Base-by-base conservation (phyloP, 371 early-diverging fungal species). In the Apophysomyces variabilis region DNA sequence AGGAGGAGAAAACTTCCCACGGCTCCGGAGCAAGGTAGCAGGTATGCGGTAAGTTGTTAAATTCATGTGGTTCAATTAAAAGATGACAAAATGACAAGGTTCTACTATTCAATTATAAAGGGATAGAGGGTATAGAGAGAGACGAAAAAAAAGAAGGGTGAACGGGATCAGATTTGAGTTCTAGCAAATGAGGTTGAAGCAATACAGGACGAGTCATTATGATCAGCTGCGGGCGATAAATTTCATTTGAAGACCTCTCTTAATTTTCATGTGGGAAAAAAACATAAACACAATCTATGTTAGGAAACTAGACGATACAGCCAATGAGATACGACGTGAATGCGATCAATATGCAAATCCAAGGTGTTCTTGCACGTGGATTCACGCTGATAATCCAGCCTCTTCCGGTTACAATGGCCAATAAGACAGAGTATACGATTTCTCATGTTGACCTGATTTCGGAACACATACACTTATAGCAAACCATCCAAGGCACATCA, bases 1-100 rank as follows among this genome's bases (percentile, higher is more conserved):
- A 67, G 57, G 62, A 38, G 39, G 57, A 46, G 62, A 60, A 62
- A 67, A 44, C 67, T 67, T 67, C 62, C 60, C 67, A 67, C 67
- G 67, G 41, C 43, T 12, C 21, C 54, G 54, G 54, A 21, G 0
- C 9, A 50, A 50, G 21, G n/a, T 50, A 7, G 7, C 7, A 21
- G 54, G 54, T 9, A 18, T 18, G 21, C 54, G 54, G 16, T 21
- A 26, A 26, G 21, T 21, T 18, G 21, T 9, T 50, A 9, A 21
- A 50, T 50, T 50, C 54, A 50, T 50, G 21, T 50, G 54, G 32
- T 50, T 50, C 18, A n/a, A 50, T 50, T 41, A 41, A 21, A 50
- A 16, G 21, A 50, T 18, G 21, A 21, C 54, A 21, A 50, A 50
- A 50, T n/a, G 21, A 61, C 44, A 44, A 43, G 44, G 35, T n/a